Evolutionary conservation across 2,329 filamentous ascomycete genomes (phyloP).

Genomic region (Cladophialophora carrionii): DNA sequence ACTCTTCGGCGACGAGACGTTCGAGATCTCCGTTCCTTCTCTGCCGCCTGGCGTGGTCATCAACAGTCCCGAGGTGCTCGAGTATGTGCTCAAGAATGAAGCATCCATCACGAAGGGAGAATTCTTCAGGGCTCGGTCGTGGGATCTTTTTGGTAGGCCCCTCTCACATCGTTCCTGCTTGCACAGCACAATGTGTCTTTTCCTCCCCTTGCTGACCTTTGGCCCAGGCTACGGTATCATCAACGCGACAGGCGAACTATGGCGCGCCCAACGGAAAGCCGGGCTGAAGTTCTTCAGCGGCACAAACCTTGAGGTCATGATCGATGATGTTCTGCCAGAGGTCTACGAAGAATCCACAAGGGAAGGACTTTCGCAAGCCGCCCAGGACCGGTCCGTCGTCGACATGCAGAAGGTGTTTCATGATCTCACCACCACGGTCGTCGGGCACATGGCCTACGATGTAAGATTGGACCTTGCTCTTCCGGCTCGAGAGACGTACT

Average conservation of each 20-base stretch:
- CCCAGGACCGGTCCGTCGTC: conserved; percentile 43
- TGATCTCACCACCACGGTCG: conserved; percentile 66
- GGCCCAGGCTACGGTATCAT: conserved; percentile 64
- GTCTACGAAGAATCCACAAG: conserved; percentile 54
- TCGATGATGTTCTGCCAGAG: conserved; percentile 60
- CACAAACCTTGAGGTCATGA: conserved; percentile 61
- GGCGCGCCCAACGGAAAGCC: conserved; percentile 66
- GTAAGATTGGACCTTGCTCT: conserved; percentile 40
- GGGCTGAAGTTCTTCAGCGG: conserved; percentile 62
- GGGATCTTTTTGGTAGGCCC: conserved; percentile 62
- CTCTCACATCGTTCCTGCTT: neutral
- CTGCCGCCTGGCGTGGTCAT: conserved; percentile 66
- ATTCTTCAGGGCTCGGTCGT: conserved; percentile 63
- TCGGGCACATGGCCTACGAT: conserved; percentile 70
- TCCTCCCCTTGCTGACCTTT: neutral
- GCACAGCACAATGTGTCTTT: neutral
- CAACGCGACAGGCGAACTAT: conserved; percentile 66
- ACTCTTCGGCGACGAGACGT: conserved; percentile 62
- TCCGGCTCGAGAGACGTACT: conserved; percentile 11
- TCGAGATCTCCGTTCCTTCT: conserved; percentile 65
- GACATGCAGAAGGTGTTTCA: conserved; percentile 65
- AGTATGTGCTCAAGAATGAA: conserved; percentile 66
- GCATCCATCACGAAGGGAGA: conserved; percentile 64
- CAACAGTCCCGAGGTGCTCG: conserved; percentile 64
- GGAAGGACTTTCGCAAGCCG: conserved; percentile 43